A percentile compares a stretch with the other conserved stretches of the same genome.
Conservation (phyloP, 257 asterid species). For the Coffea canephora region DNA sequence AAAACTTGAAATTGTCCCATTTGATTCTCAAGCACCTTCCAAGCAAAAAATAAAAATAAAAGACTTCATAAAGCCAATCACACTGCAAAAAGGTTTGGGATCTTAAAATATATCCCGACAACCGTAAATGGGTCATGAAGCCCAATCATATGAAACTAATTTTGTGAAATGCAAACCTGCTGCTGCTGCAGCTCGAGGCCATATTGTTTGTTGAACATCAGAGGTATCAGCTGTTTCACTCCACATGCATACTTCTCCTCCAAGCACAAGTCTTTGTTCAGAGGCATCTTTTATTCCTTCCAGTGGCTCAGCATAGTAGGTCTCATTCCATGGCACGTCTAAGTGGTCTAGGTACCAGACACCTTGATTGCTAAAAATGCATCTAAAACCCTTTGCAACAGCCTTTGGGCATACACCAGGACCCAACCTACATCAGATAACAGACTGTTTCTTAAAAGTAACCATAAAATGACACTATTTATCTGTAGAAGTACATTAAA, state of each 20-base stretch:
- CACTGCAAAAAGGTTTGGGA: neutral
- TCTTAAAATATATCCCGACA: neutral
- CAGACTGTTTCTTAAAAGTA: neutral
- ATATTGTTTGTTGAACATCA: conserved; percentile 75
- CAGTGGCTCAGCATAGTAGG: conserved; percentile 72
- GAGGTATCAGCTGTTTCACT: conserved; percentile 87
- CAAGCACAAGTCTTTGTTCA: conserved; percentile 71
- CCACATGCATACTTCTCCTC: conserved; percentile 99
- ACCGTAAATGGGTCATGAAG: neutral
- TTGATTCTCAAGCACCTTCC: neutral
- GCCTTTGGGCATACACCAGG: conserved; percentile 81
- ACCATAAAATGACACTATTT: neutral
- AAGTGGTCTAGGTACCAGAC: conserved; percentile 89
- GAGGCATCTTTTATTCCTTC: conserved; percentile 62
- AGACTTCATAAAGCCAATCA: neutral
- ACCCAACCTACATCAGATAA: conserved; percentile 54
- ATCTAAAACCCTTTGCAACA: conserved; percentile 78
- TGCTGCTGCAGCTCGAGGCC: conserved; percentile 99
- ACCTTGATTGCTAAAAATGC: conserved; percentile 90
- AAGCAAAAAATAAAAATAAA: neutral
- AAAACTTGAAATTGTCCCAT: neutral
- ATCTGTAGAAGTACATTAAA: neutral
- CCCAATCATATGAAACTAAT: neutral
- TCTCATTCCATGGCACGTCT: conserved; percentile 80
- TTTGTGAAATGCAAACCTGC: conserved; percentile 52